Evolutionary conservation across 768 basidiomycete species (phyloP).

Genomic region (Mycena rebaudengoi): DNA sequence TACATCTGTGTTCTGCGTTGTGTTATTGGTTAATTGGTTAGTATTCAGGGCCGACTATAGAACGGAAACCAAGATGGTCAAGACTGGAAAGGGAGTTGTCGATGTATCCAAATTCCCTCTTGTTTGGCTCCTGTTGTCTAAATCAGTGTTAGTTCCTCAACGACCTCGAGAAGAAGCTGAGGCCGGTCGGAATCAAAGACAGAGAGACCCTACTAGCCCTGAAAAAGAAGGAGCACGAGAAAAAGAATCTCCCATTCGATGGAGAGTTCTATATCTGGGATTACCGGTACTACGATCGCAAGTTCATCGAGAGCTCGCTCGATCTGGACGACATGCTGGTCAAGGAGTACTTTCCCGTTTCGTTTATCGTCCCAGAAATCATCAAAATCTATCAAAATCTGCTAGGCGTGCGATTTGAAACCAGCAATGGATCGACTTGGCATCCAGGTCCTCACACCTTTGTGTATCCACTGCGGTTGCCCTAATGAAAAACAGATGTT

Average conservation of each 20-base stretch:
- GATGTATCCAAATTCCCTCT: slow-evolving; percentile 49
- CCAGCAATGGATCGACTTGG: slow-evolving; percentile 73
- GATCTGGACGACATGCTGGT: slow-evolving; percentile 79
- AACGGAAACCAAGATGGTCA: slow-evolving; percentile 89
- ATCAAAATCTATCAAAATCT: slow-evolving; percentile 85
- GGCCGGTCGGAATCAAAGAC: slow-evolving; percentile 77
- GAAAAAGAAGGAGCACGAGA: slow-evolving; percentile 78
- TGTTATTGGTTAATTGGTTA: neutral
- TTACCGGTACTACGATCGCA: slow-evolving; percentile 78
- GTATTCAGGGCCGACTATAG: slow-evolving; percentile 72
- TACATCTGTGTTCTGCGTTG: neutral
- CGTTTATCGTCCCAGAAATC: slow-evolving; percentile 83
- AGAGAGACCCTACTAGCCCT: slow-evolving; percentile 70
- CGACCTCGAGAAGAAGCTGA: slow-evolving; percentile 77
- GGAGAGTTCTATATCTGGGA: slow-evolving; percentile 86
- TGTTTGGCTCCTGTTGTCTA: slow-evolving; percentile 10
- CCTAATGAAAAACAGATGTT: slow-evolving; percentile 59
- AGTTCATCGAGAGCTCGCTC: slow-evolving; percentile 71
- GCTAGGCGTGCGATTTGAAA: slow-evolving; percentile 78
- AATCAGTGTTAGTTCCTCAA: slow-evolving; percentile 67
- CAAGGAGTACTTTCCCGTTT: slow-evolving; percentile 91
- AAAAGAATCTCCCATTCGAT: slow-evolving; percentile 68
- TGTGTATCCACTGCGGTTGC: neutral
- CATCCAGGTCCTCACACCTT: slow-evolving; percentile 65
- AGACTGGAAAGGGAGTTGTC: slow-evolving; percentile 67